Evolutionary conservation across 169 alveolate genomes (phyloP), one percentile per base, ranked within the genome.

Genomic region (Amoebophrya sp.): DNA sequence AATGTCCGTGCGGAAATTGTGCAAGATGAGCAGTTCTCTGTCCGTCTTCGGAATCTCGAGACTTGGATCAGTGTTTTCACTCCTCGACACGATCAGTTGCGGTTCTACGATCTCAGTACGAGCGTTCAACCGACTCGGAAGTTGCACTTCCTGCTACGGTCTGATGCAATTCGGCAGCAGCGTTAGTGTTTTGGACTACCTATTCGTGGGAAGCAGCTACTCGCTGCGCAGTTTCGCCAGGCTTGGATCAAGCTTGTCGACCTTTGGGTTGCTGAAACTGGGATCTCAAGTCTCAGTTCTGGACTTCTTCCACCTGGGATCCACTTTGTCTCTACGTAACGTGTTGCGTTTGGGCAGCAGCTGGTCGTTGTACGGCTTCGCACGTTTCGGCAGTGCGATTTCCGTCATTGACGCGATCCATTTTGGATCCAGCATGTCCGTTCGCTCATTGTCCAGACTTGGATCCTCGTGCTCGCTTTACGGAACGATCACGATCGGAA

Each of bases 171-270:
- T 89, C 65, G 83, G 91, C 53, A 39, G 65, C 54, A 40, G 76
- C 29, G 0, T 40, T 34, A 89, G 76, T 26, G 91, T 89, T 39
- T 10, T 89, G 18, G 91, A 89, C 33, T 36, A 26, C 40, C 40
- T 36, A 41, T 89, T 38, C 47, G 26, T 89, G 36, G 90, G 90
- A 14, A 89, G 90, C 40, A 34, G 53, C 40, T 33, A 34, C 33
- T 26, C 41, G 1, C 47, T 89, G 41, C 36, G 90, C n/a, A 89
- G 90, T 47, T 89, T 89, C 90, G 90, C 90, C 23, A 41, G 90
- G 12, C 34, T 89, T 14, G 90, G 90, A 14, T 36, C 54, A 10
- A 34, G 54, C 0, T 24, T 40, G 6, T 89, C 90, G 54, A 24
- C 39, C 90, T 89, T 26, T 33, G 90, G 90, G 53, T 47, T 89